Base-by-base conservation (phyloP, 768 basidiomycete genomes). In the Fomitopsis serialis region DNA sequence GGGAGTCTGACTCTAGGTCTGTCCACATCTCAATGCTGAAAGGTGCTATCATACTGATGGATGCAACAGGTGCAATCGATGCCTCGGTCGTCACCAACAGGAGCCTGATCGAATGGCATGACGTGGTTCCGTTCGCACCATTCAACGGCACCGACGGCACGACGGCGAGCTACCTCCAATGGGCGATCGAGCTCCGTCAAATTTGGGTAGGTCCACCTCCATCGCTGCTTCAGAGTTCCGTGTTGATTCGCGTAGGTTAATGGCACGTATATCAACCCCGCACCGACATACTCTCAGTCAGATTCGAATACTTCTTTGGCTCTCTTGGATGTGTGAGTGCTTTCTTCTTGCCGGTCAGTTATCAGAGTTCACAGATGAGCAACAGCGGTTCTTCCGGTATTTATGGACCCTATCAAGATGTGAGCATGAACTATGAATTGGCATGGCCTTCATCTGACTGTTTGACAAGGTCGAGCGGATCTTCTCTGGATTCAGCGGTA, bases 391-490 rank as follows among this genome's bases (percentile, higher is more conserved):
- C 86, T 3, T 60, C 78, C 34, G 89, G 88, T 2, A 74, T 92
- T 27, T 87, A 81, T 60, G 89, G 89, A 2, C 85, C 89, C n/a
- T 84, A 79, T 61, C 81, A 83, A 67, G 89, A 90, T 66, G 89
- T 89, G 60, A 46, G 80, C 61, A 40, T 42, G 23, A 23, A 40
- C 19, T 23, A 11, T 23, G 22, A 29, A 11, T 10, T 12, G 24
- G n/a, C 11, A 13, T 25, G 19, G 1, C 44, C 29, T 29, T 52
- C 35, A 23, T 54, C 52, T 45, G 59, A 50, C 10, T 37, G 23
- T 48, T 42, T 19, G 15, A 10, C 15, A 60, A 91, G 88, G 88
- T 91, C 32, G 74, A 79, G 10, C 80, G 82, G 44, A 64, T 90
- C 24, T 91, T 78, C 65, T 67, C 74, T n/a, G 65, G 71, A 45